Conservation (phyloP, 306 rosid genomes). For the Nissolia schottii region DNA sequence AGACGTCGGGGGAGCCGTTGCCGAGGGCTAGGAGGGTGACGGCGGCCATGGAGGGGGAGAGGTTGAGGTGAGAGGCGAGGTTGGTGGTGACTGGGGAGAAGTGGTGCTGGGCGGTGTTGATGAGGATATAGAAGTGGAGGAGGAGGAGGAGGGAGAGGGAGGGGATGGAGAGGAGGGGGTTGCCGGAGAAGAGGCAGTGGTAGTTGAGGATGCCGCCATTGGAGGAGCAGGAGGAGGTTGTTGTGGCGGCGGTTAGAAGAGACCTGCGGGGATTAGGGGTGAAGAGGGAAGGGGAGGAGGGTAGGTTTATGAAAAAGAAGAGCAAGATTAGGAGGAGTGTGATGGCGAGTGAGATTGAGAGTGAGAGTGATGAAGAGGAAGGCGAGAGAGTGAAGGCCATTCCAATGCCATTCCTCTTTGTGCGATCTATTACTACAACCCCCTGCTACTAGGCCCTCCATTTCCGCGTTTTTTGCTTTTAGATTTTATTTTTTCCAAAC, state of each 20-base stretch:
- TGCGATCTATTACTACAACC: no score
- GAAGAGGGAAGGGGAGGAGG: not conserved
- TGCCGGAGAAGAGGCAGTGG: slow-evolving; percentile 41
- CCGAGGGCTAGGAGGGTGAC: slow-evolving; percentile 88
- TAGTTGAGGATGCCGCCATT: slow-evolving; percentile 55
- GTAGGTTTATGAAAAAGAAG: slow-evolving; percentile 41
- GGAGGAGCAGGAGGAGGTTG: slow-evolving; percentile 26
- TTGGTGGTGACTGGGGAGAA: slow-evolving; percentile 76
- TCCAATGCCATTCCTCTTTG: slow-evolving; percentile 65
- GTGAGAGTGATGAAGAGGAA: not conserved
- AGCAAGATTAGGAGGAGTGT: slow-evolving; percentile 19
- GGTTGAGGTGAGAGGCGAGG: slow-evolving; percentile 61
- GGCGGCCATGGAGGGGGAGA: slow-evolving; percentile 85
- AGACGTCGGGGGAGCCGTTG: slow-evolving; percentile 91
- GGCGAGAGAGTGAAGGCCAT: slow-evolving; percentile 45
- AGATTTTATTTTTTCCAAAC: no score
- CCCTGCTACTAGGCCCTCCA: no score
- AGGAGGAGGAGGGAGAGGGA: slow-evolving; percentile 54
- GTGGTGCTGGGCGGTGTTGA: slow-evolving; percentile 83
- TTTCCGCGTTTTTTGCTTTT: slow-evolving; percentile 12
- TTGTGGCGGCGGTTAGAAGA: slow-evolving; percentile 20
- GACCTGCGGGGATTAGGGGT: slow-evolving; percentile 42
- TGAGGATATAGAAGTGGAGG: slow-evolving; percentile 81
- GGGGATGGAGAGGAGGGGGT: slow-evolving; percentile 39
- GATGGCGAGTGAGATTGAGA: not conserved